A percentile compares a stretch with the other conserved stretches of the same genome.
These are phyloP conservation scores for Ocimum tenuiflorum DNA, from an alignment of 257 asterid species.

Conservation along the genomic window DNA sequence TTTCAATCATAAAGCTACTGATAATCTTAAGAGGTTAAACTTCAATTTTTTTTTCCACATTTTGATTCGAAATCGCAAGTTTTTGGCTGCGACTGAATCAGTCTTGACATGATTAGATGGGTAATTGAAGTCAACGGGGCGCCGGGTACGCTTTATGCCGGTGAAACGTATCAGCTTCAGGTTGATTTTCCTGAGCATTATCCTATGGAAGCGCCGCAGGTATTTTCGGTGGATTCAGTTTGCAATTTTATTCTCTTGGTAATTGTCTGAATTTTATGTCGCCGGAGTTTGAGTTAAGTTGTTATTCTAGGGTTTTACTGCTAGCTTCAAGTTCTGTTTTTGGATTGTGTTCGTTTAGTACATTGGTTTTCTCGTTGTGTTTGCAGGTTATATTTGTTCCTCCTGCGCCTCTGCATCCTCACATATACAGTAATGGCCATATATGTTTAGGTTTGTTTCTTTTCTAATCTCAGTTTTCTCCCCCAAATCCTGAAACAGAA, in stretches of 20 bases:
- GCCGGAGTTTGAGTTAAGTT: background rate
- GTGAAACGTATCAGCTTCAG: conserved; percentile 60
- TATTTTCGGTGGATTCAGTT: background rate
- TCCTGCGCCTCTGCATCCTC: conserved; percentile 85
- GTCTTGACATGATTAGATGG: conserved; percentile 39
- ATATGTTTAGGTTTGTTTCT: conserved; percentile 67
- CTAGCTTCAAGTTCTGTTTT: background rate
- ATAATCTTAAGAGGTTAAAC: conserved; percentile 81
- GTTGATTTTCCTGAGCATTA: conserved; percentile 74
- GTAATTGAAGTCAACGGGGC: conserved; percentile 65
- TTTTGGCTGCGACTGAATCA: background rate
- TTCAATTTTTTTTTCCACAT: background rate
- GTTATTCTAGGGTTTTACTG: conserved; percentile 22
- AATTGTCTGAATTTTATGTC: background rate
- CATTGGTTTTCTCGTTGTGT: background rate
- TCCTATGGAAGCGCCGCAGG: conserved; percentile 80
- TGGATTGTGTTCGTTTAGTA: background rate
- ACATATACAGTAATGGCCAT: conserved; percentile 88
- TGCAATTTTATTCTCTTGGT: background rate
- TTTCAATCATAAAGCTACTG: conserved; percentile 83
- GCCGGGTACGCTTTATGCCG: conserved; percentile 53
- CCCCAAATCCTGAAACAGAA: background rate
- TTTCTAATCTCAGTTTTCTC: background rate
- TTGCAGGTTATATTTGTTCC: conserved; percentile 61
- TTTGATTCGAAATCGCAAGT: background rate